Conservation (phyloP, 192 early-diverging fungal species). For the Podila epigama region DNA sequence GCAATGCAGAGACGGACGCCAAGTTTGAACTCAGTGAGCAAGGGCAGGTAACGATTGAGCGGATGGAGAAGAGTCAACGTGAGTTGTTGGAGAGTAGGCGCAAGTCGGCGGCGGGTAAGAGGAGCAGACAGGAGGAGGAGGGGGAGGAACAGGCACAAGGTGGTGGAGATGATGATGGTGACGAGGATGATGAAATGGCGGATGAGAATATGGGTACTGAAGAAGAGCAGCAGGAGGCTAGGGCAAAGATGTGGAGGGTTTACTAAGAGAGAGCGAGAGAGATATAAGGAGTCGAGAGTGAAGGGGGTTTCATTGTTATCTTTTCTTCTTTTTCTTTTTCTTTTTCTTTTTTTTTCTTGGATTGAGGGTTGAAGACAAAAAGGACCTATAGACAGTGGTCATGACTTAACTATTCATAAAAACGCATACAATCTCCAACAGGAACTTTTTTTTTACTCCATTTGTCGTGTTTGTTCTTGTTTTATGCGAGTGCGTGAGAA, state of each 20-base stretch:
- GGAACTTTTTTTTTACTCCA: too few relatives aligned
- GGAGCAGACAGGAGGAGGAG: not conserved
- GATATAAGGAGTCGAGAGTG: too few relatives aligned
- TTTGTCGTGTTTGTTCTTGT: too few relatives aligned
- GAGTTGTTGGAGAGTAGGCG: conserved; percentile 2
- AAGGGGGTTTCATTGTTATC: too few relatives aligned
- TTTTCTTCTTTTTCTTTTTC: not conserved
- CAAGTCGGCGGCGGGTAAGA: not conserved
- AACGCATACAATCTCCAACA: too few relatives aligned
- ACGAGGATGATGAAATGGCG: not conserved
- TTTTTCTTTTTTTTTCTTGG: not conserved
- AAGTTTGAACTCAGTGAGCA: conserved; percentile 44
- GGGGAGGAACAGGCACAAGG: not conserved
- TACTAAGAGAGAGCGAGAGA: conserved; percentile 10
- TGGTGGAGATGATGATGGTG: conserved; percentile 1
- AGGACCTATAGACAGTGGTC: too few relatives aligned
- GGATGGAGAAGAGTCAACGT: conserved; percentile 18
- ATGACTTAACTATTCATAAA: too few relatives aligned
- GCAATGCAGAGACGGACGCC: conserved; percentile 35
- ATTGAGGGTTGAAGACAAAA: too few relatives aligned
- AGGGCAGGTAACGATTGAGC: conserved; percentile 46
- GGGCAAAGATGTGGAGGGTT: conserved; percentile 42
- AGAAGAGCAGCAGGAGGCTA: conserved; percentile 34
- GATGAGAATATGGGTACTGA: conserved; percentile 25
- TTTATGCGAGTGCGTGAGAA: too few relatives aligned